Conservation (phyloP, 1,284 basidiomycete species). For the Kwoniella shivajii region DNA sequence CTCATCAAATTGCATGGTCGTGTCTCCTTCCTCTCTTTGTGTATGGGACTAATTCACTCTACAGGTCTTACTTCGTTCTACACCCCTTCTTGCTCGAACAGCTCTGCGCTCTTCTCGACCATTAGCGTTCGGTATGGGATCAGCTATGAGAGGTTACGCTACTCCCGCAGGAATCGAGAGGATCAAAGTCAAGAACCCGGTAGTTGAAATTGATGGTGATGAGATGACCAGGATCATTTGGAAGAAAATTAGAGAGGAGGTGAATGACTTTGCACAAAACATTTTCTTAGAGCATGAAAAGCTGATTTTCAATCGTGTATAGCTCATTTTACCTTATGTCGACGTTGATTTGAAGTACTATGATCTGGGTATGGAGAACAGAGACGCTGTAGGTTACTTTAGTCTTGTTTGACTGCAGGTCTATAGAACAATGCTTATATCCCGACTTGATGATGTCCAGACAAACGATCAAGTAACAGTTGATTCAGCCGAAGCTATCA, state of each 20-base stretch:
- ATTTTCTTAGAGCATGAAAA: neutral
- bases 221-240: slow-evolving; percentile 98
- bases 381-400: slow-evolving; percentile 69
- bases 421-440: neutral
- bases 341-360: slow-evolving; percentile 98
- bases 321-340: slow-evolving; percentile 94
- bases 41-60: neutral
- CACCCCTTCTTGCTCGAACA: slow-evolving; percentile 10
- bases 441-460: slow-evolving; percentile 54
- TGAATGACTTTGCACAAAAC: slow-evolving; percentile 57
- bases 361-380: slow-evolving; percentile 89
- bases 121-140: slow-evolving; percentile 20
- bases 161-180: slow-evolving; percentile 39
- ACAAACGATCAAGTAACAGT: slow-evolving; percentile 93
- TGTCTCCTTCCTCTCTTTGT: too few relatives aligned
- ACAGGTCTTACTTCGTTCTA: slow-evolving; percentile 9
- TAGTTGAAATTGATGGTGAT: slow-evolving; percentile 96
- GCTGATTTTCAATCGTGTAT: slow-evolving; percentile 1
- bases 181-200: slow-evolving; percentile 81
- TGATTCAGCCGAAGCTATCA: slow-evolving; percentile 89
- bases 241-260: slow-evolving; percentile 98
- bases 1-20: too few relatives aligned
- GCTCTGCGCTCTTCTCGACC: slow-evolving; percentile 11
- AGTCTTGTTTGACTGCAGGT: neutral
- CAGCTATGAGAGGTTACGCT: slow-evolving; percentile 19